Conservation (phyloP, 495 filamentous ascomycete species). For the Glarea lozoyensis region DNA sequence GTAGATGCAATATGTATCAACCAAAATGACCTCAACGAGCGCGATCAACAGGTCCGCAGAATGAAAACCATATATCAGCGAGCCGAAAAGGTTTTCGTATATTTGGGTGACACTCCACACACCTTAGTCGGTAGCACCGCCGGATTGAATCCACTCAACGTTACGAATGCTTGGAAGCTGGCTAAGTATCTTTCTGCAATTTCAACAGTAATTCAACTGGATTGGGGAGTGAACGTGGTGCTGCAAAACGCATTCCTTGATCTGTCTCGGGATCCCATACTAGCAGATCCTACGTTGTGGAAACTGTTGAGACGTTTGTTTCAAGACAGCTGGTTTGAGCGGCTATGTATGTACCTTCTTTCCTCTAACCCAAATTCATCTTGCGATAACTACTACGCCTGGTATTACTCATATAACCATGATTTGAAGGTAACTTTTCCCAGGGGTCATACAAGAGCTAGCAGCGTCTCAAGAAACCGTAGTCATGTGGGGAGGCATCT, state of each 20-base stretch:
- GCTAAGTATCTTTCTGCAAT: background rate
- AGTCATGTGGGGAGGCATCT: background rate
- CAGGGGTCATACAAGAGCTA: conserved; percentile 9
- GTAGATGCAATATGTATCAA: conserved; percentile 16
- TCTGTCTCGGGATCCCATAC: background rate
- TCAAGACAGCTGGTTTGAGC: conserved; percentile 3
- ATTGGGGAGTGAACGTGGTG: background rate
- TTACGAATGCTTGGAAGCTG: background rate
- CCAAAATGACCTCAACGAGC: conserved; percentile 12
- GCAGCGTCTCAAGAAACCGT: conserved; percentile 2
- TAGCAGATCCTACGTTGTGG: background rate
- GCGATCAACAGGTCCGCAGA: conserved; percentile 7
- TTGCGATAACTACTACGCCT: no score
- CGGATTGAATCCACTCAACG: no score
- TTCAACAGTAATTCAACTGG: background rate
- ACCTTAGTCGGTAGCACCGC: background rate
- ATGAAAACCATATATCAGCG: conserved; percentile 15
- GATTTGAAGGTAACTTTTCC: no score
- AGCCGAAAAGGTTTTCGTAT: conserved; percentile 12
- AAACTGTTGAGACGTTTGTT: background rate
- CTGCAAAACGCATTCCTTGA: background rate
- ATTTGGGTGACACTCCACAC: conserved; percentile 9
- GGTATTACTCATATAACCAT: no score
- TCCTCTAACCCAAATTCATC: no score
- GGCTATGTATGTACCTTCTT: no score